Base-by-base conservation (phyloP, 495 filamentous ascomycete genomes). In the Aspergillus sclerotioniger region DNA sequence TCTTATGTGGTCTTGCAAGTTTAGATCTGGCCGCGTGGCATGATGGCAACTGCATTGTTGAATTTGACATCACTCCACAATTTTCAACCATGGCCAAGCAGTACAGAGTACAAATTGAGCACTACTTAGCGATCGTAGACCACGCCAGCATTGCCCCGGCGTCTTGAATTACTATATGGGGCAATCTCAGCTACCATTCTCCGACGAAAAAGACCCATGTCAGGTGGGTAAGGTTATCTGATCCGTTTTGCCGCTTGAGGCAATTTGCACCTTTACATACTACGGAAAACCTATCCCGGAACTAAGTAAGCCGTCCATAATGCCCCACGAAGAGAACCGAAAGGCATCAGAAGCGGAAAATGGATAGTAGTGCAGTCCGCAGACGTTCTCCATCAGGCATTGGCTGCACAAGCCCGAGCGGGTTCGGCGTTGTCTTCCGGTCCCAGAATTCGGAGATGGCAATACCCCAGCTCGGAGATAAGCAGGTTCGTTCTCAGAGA, bases 361-460 rank as follows among this genome's bases (percentile, higher is more conserved):
- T n/a, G n/a, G n/a, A n/a, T n/a, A n/a, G n/a, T 5, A 25, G 2
- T 25, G 25, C 5, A 5, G 25, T 41, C 12, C n/a, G 5, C 12
- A 41, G 13, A 41, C 12, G 5, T n/a, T 10, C 13, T 9, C 8
- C 33, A 35, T 41, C n/a, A 33, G n/a, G 37, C 37, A 41, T 3
- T 41, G 12, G n/a, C 37, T 5, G 37, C 37, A 41, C 37, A 41
- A n/a, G 37, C 13, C 3, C 5, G 5, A 41, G 37, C 5, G 13
- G 37, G 37, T n/a, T n/a, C 37, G 37, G 37, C 37, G 12, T 13
- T 41, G 8, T 6, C 13, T 37, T 37, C 33, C 10, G 37, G 37
- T n/a, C 37, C 37, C 13, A 12, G 37, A 41, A n/a, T 15, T 51
- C 48, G 48, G 48, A 51, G 48, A 51, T 51, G 35, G 29, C 25